A percentile compares a stretch with the other conserved stretches of the same genome.
phyloP scores from a whole-genome alignment of 2,329 filamentous ascomycete species.

The Karstenula rhodostoma region DNA sequence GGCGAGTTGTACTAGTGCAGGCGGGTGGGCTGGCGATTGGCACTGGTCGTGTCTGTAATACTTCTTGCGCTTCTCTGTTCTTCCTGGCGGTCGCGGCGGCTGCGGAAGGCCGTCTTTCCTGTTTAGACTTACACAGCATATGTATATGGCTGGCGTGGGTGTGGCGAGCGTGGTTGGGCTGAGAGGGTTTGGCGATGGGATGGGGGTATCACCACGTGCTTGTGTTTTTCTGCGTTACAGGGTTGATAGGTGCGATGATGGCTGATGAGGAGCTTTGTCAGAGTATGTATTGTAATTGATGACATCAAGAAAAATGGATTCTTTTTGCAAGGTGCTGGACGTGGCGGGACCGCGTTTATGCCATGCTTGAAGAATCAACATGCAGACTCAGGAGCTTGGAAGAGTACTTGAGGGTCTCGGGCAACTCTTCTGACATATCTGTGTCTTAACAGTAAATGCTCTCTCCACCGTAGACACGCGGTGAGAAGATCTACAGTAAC shows the following conservation, averaged over 20 bases:
- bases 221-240: constrained; percentile 1
- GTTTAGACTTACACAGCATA: constrained; percentile 18
- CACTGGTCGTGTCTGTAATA: constrained; percentile 8
- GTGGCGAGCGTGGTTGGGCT: neutral
- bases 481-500: too few relatives aligned
- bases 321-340: neutral
- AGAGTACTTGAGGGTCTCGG: too few relatives aligned
- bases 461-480: too few relatives aligned
- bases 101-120: constrained; percentile 8
- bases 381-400: too few relatives aligned
- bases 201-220: constrained; percentile 4
- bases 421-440: too few relatives aligned
- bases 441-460: too few relatives aligned
- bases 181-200: neutral
- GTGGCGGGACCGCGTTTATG: too few relatives aligned
- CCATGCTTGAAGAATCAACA: too few relatives aligned
- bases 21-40: constrained; percentile 11
- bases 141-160: constrained; percentile 13
- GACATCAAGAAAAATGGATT: constrained; percentile 7
- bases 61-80: neutral
- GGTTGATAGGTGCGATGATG: constrained; percentile 1
- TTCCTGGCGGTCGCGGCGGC: constrained; percentile 1
- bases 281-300: constrained; percentile 30
- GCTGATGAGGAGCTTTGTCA: constrained; percentile 15
- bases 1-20: constrained; percentile 4